Evolutionary conservation across 257 asterid genomes (phyloP).

Genomic region (Lycium ferocissimum): DNA sequence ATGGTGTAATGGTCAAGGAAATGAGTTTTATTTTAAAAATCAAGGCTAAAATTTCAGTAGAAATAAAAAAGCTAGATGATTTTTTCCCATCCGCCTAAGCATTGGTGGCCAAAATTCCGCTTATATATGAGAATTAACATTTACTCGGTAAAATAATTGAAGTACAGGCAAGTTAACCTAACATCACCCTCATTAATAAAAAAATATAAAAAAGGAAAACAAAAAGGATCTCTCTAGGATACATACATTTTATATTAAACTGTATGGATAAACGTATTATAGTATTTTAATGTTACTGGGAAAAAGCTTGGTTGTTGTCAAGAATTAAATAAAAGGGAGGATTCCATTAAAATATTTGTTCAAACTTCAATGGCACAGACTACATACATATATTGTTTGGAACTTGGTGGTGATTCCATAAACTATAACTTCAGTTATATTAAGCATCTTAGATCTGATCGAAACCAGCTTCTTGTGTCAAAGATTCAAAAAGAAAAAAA

Average conservation of each 20-base stretch:
- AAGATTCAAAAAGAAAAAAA: neutral
- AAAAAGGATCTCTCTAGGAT: neutral
- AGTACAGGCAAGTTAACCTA: neutral
- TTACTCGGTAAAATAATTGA: neutral
- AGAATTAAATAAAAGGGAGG: neutral
- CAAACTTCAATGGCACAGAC: conserved; percentile 31
- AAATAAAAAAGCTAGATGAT: too few relatives aligned
- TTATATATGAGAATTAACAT: too few relatives aligned
- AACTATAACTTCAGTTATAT: conserved; percentile 6
- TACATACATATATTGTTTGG: neutral
- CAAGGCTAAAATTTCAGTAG: too few relatives aligned
- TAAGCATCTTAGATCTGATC: conserved; percentile 22
- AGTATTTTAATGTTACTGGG: neutral
- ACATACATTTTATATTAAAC: neutral
- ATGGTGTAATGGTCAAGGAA: too few relatives aligned
- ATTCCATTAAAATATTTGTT: conserved; percentile 19
- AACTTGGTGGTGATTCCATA: conserved; percentile 11
- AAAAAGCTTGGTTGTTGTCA: conserved; percentile 12
- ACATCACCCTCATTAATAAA: neutral
- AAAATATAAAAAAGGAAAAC: neutral
- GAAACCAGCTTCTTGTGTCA: conserved; percentile 14
- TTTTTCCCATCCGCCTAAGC: too few relatives aligned
- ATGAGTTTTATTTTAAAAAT: too few relatives aligned
- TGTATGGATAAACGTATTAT: conserved; percentile 8
- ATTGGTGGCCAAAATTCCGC: too few relatives aligned